phyloP scores from a whole-genome alignment of 176 grass and related monocot species.

The sorghum (Sorghum bicolor) region Sorghum_bicolor_NCBIv3 NC_012875.2:51788001-51788500 shows the following conservation, averaged over 20 bases:
- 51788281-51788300: neutral
- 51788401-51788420: constrained; percentile 16
- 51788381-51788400: neutral
- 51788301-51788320: neutral
- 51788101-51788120: neutral
- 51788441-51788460: constrained; percentile 37
- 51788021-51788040: neutral
- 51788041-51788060: neutral
- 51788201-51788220: neutral
- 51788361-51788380: neutral
- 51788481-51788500: constrained; percentile 9
- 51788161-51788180: neutral
- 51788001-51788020: neutral
- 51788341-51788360: constrained; percentile 17
- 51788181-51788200: neutral
- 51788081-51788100: neutral
- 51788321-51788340: neutral
- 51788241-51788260: neutral
- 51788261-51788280: neutral
- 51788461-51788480: constrained; percentile 32
- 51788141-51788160: neutral
- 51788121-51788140: neutral
- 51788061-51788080: neutral
- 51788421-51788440: constrained; percentile 24
- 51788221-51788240: neutral